Base-by-base conservation (phyloP, 2,329 filamentous ascomycete genomes). In the Peltaster fructicola region DNA sequence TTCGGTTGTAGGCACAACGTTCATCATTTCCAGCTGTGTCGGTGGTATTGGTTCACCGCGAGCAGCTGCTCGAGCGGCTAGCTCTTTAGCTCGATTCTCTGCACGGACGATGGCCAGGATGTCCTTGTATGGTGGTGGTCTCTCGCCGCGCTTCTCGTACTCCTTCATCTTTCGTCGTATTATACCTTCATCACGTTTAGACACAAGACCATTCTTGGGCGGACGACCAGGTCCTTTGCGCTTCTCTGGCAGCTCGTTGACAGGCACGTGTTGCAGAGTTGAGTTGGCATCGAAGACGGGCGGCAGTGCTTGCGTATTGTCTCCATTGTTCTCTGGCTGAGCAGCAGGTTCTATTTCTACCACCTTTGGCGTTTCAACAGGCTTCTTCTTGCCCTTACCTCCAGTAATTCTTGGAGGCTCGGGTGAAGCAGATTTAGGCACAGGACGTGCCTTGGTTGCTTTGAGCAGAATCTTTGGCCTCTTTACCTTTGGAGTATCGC, bases 181-280 rank as follows among this genome's bases (percentile, higher is more conserved):
- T 15, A 40, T 38, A 6, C 42, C 32, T 30, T 46, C 36, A 29
- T 82, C 73, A 29, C 78, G 62, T 51, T 82, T 82, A 1, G 77
- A 84, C 68, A 82, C 79, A 44, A 81, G 65, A 14, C 78, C 78
- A 41, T 84, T 77, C 53, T 84, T 84, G 0, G 78, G 78, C 11
- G 78, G 78, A 26, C 78, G 59, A n/a, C 78, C 78, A 7, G 78
- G 78, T 8, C 78, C 78, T 37, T 77, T 70, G 34, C 75, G 73
- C 50, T 68, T 75, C 14, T 68, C 64, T 15, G 68, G 51, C 5
- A 59, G 50, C 20, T 50, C 39, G 18, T 43, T 43, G 5, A 39
- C 36, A 6, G 42, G 36, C 8, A 47, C 32, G 19, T 38, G 40
- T 17, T 39, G 41, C 18, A 49, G 35, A 9, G 42, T 38, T 4